Conservation (phyloP, 1,284 basidiomycete genomes). For the Inonotus obliquus region DNA sequence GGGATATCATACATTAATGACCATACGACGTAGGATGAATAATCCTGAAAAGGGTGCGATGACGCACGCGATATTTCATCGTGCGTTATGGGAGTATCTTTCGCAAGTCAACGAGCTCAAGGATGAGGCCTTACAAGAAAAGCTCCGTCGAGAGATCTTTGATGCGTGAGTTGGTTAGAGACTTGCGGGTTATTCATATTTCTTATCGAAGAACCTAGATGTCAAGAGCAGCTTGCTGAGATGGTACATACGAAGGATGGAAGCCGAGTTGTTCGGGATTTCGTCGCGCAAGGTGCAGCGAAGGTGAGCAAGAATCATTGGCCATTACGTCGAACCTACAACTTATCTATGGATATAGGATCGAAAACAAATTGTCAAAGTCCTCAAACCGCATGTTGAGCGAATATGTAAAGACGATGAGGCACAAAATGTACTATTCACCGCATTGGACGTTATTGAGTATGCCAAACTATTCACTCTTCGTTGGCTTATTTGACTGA, state of each 20-base stretch:
- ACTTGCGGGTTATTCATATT: background rate
- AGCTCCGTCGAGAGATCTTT: constrained; percentile 59
- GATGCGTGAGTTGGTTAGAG: constrained; percentile 41
- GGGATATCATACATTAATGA: constrained; percentile 4
- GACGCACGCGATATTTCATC: constrained; percentile 81
- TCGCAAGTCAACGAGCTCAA: constrained; percentile 44
- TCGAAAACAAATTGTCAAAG: constrained; percentile 83
- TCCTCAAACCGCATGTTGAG: constrained; percentile 80
- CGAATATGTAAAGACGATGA: constrained; percentile 84
- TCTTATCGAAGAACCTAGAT: constrained; percentile 36
- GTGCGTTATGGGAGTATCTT: constrained; percentile 75
- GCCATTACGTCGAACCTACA: background rate
- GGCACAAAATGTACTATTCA: constrained; percentile 84
- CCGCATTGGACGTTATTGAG: constrained; percentile 85
- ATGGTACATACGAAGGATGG: constrained; percentile 92
- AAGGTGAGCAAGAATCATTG: constrained; percentile 46
- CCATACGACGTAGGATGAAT: constrained; percentile 57
- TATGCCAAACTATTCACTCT: constrained; percentile 32
- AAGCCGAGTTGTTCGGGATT: constrained; percentile 77
- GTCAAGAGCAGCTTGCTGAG: constrained; percentile 79
- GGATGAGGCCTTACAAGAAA: constrained; percentile 60
- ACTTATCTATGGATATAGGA: constrained; percentile 45
- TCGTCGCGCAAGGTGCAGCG: constrained; percentile 74
- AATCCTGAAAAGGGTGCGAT: constrained; percentile 86
- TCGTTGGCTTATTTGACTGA: background rate